phyloP scores from a whole-genome alignment of 305 asterid species.

The Ruellia speciosa region DNA sequence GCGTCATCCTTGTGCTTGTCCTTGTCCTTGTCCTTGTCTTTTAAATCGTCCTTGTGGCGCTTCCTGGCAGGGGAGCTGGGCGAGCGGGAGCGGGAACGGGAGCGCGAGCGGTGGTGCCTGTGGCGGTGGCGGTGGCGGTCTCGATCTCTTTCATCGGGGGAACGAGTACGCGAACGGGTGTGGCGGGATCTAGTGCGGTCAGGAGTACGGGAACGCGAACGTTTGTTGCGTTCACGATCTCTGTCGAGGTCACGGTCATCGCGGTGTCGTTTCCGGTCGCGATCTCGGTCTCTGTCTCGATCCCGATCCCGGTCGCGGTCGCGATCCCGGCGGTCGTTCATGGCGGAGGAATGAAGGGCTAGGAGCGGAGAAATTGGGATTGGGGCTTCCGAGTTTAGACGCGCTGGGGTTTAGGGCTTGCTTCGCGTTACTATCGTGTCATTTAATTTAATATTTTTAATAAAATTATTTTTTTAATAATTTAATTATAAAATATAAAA shows the following conservation, averaged over 20 bases:
- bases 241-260: slow-evolving; percentile 34
- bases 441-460: too few relatives aligned
- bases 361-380: not conserved
- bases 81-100: slow-evolving; percentile 37
- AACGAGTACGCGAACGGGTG: slow-evolving; percentile 54
- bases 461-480: too few relatives aligned
- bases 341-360: slow-evolving; percentile 25
- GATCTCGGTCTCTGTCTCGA: slow-evolving; percentile 27
- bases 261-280: slow-evolving; percentile 26
- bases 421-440: too few relatives aligned
- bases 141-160: slow-evolving; percentile 55
- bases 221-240: slow-evolving; percentile 45
- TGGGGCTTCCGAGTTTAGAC: too few relatives aligned
- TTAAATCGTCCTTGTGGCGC: slow-evolving; percentile 59
- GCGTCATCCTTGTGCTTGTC: slow-evolving; percentile 36
- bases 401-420: too few relatives aligned
- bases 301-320: slow-evolving; percentile 41
- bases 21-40: slow-evolving; percentile 35
- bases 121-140: slow-evolving; percentile 44
- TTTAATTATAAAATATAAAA: too few relatives aligned
- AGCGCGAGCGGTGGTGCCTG: slow-evolving; percentile 35
- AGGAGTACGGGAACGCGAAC: slow-evolving; percentile 58
- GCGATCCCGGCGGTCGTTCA: slow-evolving; percentile 56
- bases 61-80: slow-evolving; percentile 48
- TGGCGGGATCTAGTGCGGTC: slow-evolving; percentile 53